These are phyloP conservation scores for Magnolia changhungtana DNA, from an alignment of 164 flowering plant genomes.

Conservation along the genomic window DNA sequence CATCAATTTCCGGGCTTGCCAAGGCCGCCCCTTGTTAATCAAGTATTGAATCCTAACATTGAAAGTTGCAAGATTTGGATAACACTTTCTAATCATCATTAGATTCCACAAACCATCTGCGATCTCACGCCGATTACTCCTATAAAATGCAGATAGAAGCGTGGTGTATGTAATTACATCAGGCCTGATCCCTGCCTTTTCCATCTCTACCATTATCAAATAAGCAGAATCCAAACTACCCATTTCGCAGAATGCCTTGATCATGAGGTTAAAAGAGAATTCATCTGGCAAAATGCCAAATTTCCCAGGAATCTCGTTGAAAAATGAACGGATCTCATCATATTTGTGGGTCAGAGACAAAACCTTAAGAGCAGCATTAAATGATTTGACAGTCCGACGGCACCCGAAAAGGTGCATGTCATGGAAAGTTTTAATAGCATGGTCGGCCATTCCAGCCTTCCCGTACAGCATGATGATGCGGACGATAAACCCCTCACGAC, in stretches of 20 bases:
- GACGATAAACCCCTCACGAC: slow-evolving; percentile 66
- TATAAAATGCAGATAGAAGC: slow-evolving; percentile 57
- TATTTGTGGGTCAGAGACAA: slow-evolving; percentile 41
- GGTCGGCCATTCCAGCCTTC: slow-evolving; percentile 60
- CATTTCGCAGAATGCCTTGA: slow-evolving; percentile 63
- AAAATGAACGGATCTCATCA: slow-evolving; percentile 32
- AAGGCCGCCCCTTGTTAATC: slow-evolving; percentile 45
- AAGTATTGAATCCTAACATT: slow-evolving; percentile 72
- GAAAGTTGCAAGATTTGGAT: slow-evolving; percentile 62
- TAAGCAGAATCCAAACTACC: slow-evolving; percentile 53
- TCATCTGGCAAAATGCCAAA: slow-evolving; percentile 40
- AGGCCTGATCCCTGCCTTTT: slow-evolving; percentile 48
- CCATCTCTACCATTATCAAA: slow-evolving; percentile 54
- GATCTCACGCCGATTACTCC: slow-evolving; percentile 30
- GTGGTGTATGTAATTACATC: slow-evolving; percentile 75
- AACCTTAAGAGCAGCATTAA: slow-evolving; percentile 68
- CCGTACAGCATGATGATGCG: slow-evolving; percentile 75
- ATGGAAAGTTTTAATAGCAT: slow-evolving; percentile 58
- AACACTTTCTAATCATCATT: slow-evolving; percentile 57
- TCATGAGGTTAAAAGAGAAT: slow-evolving; percentile 48
- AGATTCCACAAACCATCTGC: slow-evolving; percentile 78
- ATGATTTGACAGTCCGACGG: slow-evolving; percentile 58
- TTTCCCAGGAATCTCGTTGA: slow-evolving; percentile 35
- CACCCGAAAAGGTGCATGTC: slow-evolving; percentile 66
- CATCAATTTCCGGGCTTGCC: slow-evolving; percentile 57